Base-by-base conservation (phyloP, 805 yeast species). In the Maudiozyma serrabonitensis region DNA sequence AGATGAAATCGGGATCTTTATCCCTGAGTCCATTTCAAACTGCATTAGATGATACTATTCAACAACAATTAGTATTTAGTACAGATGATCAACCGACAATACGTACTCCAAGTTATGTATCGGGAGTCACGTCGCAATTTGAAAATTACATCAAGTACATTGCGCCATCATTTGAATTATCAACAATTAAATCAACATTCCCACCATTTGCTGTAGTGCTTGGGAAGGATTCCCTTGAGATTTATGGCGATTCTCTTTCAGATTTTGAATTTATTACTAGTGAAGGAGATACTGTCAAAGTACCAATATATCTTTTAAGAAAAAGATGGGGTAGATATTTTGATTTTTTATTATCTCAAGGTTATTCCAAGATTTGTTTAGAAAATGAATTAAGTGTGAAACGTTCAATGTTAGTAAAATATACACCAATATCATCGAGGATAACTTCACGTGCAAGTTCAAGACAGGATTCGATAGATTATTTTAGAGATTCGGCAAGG, bases 271-370 rank as follows among this genome's bases (percentile, higher is more conserved):
- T 86, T 45, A 74, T 85, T 11, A 76, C 86, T 1, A 71, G 78
- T 15, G 86, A 80, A 54, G 91, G 90, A 4, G 81, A 79, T 46
- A 66, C 81, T 16, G 71, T 83, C 15, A 79, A 83, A 0, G 80
- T 82, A 9, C 84, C 90, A 0, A 53, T 80, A 46, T 72, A 70
- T 52, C 68, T 85, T 3, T 70, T 86, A 46, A 73, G 85, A 54
- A 82, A 80, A 55, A 71, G 95, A 58, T 86, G 95, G 95, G 93
- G 93, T 0, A 64, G 78, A 35, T 81, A 77, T 52, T 86, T 86
- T 59, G 81, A 82, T 53, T 73, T 74, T 53, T 56, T 84, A 23
- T 61, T 85, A 34, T 72, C 88, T 0, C 75, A 75, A 56, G 85
- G 83, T 1, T 84, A 84, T 61, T 79, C 84, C 0, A 70, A 77